Evolutionary conservation across 371 early-diverging fungal genomes (phyloP), one percentile per base, ranked within the genome.

Genomic region (Cokeromyces recurvatus): DNA sequence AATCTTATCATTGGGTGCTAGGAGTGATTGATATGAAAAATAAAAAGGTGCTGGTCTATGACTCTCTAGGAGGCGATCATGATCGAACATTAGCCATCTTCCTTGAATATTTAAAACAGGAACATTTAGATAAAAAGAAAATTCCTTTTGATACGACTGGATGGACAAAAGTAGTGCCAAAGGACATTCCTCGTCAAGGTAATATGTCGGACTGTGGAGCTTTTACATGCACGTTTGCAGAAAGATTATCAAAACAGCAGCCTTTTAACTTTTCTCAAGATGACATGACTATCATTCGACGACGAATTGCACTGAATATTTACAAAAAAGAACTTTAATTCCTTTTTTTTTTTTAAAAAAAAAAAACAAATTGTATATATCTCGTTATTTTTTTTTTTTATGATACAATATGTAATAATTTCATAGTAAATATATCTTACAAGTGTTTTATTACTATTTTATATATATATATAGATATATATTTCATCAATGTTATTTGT

Each of bases 151-250:
- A 91, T 53, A 57, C 65, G 2, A 31, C 61, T 4, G 89, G 66
- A 0, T 95, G 96, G 96, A 68, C 53, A 25, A 60, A 74, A 37
- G 61, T 64, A 22, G 59, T 75, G 16, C 88, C 89, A 1, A 90
- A 80, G 66, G 68, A 81, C 52, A 91, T 92, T 16, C 95, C 97
- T 0, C 59, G 61, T 6, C 98, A 98, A 64, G 48, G 62, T 25
- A 98, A 98, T 59, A 89, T 92, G 32, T 90, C 80, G 38, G 98
- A 98, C 65, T 98, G 98, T 65, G 98, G 98, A n/a, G 96, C 98
- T 3, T 98, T 98, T 66, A 84, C 93, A 0, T 88, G 88, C 52
- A 86, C 85, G 24, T 95, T 91, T 75, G 91, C 93, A 5, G 94
- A 95, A 54, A 77, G 79, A 55, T 43, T 71, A 15, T 60, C 86